Evolutionary conservation across 495 filamentous ascomycete species (phyloP).

Genomic region (Terfezia boudieri): DNA sequence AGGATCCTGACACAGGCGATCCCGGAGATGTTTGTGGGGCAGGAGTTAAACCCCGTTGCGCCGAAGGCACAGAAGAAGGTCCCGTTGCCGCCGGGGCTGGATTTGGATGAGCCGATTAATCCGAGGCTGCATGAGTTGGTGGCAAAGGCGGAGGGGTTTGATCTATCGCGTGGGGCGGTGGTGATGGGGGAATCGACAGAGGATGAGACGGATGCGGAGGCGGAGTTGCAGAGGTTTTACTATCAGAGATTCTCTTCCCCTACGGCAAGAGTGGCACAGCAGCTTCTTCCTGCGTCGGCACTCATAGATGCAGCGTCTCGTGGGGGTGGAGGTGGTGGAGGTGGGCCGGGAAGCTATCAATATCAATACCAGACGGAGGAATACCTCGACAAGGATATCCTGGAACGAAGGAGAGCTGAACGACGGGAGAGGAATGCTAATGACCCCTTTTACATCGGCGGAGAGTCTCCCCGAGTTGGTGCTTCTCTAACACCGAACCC

Average conservation of each 20-base stretch:
- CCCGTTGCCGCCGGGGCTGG: constrained; percentile 47
- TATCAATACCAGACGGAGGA: constrained; percentile 43
- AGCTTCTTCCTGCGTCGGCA: constrained; percentile 16
- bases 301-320: constrained; percentile 31
- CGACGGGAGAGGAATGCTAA: constrained; percentile 61
- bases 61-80: constrained; percentile 67
- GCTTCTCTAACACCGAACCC: constrained; percentile 46
- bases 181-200: neutral
- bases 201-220: constrained; percentile 24
- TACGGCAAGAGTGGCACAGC: constrained; percentile 12
- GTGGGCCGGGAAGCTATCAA: constrained; percentile 20
- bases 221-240: constrained; percentile 57
- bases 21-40: constrained; percentile 60
- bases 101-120: constrained; percentile 64
- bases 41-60: constrained; percentile 82
- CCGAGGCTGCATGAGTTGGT: constrained; percentile 36
- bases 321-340: constrained; percentile 20
- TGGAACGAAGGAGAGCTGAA: constrained; percentile 41
- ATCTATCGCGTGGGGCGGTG: neutral
- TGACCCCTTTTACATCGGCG: constrained; percentile 83
- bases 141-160: neutral
- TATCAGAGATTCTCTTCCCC: constrained; percentile 21
- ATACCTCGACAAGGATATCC: constrained; percentile 38
- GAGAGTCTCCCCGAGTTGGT: constrained; percentile 29
- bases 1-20: constrained; percentile 69